Conservation (phyloP, 2,329 filamentous ascomycete species). For the Cytospora paraplurivora region DNA sequence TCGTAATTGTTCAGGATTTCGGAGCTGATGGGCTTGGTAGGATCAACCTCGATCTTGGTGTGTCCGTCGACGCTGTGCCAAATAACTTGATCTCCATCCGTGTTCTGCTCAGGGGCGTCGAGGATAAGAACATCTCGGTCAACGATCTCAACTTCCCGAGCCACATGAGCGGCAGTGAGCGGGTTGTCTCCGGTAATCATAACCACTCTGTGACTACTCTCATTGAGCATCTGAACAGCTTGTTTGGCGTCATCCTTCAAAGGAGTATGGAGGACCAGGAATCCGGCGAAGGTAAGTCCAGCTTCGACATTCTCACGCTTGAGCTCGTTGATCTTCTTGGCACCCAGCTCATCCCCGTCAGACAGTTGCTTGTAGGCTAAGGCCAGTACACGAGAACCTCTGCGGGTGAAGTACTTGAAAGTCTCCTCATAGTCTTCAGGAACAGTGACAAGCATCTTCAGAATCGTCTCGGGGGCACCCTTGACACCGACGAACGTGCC, state of each 20-base stretch:
- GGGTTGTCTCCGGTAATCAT: conserved; percentile 99
- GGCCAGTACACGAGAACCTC: conserved; percentile 90
- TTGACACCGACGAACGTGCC: conserved; percentile 95
- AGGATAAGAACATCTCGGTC: conserved; percentile 93
- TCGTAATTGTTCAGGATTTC: conserved; percentile 85
- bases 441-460: conserved; percentile 82
- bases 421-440: conserved; percentile 95
- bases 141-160: conserved; percentile 93
- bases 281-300: conserved; percentile 85
- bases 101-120: conserved; percentile 89
- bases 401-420: conserved; percentile 96
- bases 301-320: conserved; percentile 91
- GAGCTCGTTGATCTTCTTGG: conserved; percentile 85
- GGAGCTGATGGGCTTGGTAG: conserved; percentile 75
- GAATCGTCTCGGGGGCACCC: conserved; percentile 95
- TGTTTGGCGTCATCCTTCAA: conserved; percentile 95
- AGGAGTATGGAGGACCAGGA: conserved; percentile 92
- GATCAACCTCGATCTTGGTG: conserved; percentile 81
- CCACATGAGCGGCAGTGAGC: conserved; percentile 93
- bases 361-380: conserved; percentile 93
- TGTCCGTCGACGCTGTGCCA: conserved; percentile 97
- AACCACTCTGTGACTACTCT: conserved; percentile 96
- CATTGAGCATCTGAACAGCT: conserved; percentile 94
- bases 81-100: conserved; percentile 76
- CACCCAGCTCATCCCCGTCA: conserved; percentile 76